phyloP scores from a whole-genome alignment of 1,284 basidiomycete genomes.

The Pascua guehoae region DNA sequence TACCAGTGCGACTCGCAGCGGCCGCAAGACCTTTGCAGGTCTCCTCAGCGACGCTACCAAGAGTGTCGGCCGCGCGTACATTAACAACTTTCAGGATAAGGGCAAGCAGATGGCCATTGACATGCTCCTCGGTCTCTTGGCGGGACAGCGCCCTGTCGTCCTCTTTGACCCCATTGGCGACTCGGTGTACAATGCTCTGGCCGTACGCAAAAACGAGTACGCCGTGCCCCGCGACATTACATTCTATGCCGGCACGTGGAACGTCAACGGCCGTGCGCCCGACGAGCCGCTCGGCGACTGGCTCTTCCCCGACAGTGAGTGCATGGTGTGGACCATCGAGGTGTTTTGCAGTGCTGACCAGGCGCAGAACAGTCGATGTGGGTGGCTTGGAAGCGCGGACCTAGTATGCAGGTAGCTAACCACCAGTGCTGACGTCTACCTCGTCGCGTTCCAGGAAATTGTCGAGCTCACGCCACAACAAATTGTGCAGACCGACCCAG shows the following conservation, averaged over 20 bases:
- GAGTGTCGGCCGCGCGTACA: constrained; percentile 85
- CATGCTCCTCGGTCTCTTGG: constrained; percentile 90
- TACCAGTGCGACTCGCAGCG: constrained; percentile 88
- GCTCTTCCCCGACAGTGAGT: constrained; percentile 64
- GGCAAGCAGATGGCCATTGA: constrained; percentile 93
- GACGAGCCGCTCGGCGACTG: constrained; percentile 81
- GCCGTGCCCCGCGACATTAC: constrained; percentile 69
- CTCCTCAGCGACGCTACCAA: constrained; percentile 94
- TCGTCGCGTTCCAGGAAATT: constrained; percentile 95
- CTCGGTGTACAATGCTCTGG: constrained; percentile 66
- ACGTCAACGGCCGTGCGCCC: constrained; percentile 82
- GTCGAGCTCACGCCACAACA: constrained; percentile 95
- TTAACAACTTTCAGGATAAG: constrained; percentile 97
- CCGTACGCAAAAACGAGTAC: constrained; percentile 73
- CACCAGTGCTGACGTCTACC: constrained; percentile 78
- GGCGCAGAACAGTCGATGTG: not conserved
- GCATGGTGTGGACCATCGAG: too few relatives aligned
- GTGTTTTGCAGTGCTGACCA: not conserved
- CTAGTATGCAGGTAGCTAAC: not conserved
- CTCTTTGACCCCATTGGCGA: constrained; percentile 95
- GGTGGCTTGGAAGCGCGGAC: too few relatives aligned
- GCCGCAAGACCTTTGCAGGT: constrained; percentile 88
- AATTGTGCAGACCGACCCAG: constrained; percentile 92
- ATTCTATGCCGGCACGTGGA: constrained; percentile 90
- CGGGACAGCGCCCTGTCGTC: constrained; percentile 76